Base-by-base conservation (phyloP, 441 rosid species). In the Pelargonium cotyledonis region DNA sequence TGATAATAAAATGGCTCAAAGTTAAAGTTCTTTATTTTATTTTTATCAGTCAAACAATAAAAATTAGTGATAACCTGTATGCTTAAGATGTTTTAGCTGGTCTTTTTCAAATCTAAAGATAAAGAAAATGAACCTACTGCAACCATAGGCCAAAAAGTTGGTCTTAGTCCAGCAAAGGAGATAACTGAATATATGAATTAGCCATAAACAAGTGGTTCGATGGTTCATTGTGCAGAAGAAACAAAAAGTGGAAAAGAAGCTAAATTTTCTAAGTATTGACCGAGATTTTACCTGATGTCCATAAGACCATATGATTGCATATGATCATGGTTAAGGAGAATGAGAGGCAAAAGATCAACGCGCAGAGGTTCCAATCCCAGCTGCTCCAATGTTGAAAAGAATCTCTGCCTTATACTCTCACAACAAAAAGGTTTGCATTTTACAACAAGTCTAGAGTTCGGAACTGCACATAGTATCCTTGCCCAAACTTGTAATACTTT, bases 341-440 rank as follows among this genome's bases (percentile, higher is more conserved):
- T 92, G 67, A 95, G 78, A 6, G 99, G 99, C 80, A 95, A 83
- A 68, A 95, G 98, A 84, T 95, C 99, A 75, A 95, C 97, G 41
- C 97, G 98, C 66, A 86, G 80, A 23, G 99, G 75, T 81, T 95
- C 98, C 84, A 95, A 80, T 55, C 99, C 99, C 70, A 92, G 82
- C 79, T 92, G 85, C 88, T 90, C 97, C 83, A 92, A 79, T 53
- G 88, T 88, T n/a, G 88, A 63, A 57, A 95, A 92, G 80, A 95
- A 95, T 77, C 88, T 86, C 72, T 90, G 96, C 74, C 96, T 85
- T 68, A 95, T 86, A 80, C 92, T 89, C 79, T 95, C 99, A 26
- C 97, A 95, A 79, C 99, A 89, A 80, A 95, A 95, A 44, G 99
- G 98, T 80, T 95, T 95, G 84, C 99, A 95, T 84, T 95, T 95